These are phyloP conservation scores for Naganishia albida DNA, from an alignment of 1,284 basidiomycete species.

Conservation along the genomic window DNA sequence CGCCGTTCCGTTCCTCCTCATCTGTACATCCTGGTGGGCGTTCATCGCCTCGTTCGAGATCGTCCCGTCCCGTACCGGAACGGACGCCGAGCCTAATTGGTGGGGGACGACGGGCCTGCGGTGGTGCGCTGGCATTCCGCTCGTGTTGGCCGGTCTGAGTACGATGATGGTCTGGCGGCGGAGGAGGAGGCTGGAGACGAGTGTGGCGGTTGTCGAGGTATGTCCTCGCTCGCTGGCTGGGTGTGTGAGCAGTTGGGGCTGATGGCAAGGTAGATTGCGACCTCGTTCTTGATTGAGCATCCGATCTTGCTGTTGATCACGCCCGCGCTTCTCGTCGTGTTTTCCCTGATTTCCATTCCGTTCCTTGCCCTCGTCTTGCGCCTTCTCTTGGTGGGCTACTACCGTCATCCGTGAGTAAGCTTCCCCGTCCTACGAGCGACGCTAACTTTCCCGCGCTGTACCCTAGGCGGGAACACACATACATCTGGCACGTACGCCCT, in stretches of 20 bases:
- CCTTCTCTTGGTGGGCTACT: conserved; percentile 72
- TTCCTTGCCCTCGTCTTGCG: conserved; percentile 82
- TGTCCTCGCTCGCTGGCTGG: conserved; percentile 27
- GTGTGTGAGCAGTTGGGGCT: background rate
- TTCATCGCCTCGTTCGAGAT: conserved; percentile 88
- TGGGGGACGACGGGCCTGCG: conserved; percentile 68
- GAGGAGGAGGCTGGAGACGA: conserved; percentile 62
- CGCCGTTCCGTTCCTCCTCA: conserved; percentile 75
- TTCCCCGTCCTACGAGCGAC: conserved; percentile 25
- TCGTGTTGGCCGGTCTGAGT: conserved; percentile 69
- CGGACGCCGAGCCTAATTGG: conserved; percentile 61
- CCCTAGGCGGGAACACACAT: conserved; percentile 46
- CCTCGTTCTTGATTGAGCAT: conserved; percentile 72
- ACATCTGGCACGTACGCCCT: conserved; percentile 72
- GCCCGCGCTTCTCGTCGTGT: conserved; percentile 70
- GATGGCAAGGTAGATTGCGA: conserved; percentile 60
- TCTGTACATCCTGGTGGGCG: conserved; percentile 80
- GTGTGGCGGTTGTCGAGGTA: conserved; percentile 72
- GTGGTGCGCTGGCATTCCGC: conserved; percentile 73
- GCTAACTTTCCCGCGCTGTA: background rate
- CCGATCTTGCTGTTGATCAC: conserved; percentile 79
- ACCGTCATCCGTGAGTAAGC: conserved; percentile 51
- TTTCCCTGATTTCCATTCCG: conserved; percentile 74
- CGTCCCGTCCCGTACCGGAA: conserved; percentile 55
- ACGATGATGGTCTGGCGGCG: conserved; percentile 67